Evolutionary conservation across 2,329 filamentous ascomycete species (phyloP).

Genomic region (Phyllosticta citriasiana): DNA sequence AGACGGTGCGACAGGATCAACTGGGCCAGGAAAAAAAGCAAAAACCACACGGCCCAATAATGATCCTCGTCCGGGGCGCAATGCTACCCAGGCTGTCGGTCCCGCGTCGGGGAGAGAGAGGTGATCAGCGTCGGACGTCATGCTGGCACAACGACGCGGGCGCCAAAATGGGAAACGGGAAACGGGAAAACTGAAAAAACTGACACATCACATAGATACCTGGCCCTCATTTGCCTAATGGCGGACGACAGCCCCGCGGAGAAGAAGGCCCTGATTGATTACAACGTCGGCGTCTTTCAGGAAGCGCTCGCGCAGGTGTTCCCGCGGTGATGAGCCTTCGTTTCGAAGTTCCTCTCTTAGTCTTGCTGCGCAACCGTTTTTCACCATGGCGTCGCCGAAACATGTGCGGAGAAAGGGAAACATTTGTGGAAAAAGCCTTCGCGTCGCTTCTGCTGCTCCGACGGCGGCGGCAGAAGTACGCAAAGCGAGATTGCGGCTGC

Average conservation of each 20-base stretch:
- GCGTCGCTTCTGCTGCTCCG: too few species aligned
- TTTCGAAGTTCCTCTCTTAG: too few species aligned
- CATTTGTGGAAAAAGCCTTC: too few species aligned
- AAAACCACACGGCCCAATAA: not conserved
- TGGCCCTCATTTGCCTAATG: slow-evolving; percentile 79
- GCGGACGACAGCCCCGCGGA: slow-evolving; percentile 71
- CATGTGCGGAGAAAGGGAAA: too few species aligned
- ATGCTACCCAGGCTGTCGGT: not conserved
- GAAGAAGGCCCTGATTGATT: slow-evolving; percentile 74
- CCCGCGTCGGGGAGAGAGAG: not conserved
- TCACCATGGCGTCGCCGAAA: too few species aligned
- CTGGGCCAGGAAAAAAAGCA: not conserved
- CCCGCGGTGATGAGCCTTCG: slow-evolving; percentile 28
- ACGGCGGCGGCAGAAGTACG: too few species aligned
- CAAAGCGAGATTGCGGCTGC: too few species aligned
- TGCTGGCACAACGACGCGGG: not conserved
- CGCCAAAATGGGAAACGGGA: not conserved
- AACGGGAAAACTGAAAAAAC: not conserved
- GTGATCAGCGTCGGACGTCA: not conserved
- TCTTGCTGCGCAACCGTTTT: not conserved
- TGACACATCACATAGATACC: slow-evolving; percentile 43
- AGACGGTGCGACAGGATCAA: not conserved
- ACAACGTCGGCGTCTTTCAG: slow-evolving; percentile 77
- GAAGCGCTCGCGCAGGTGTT: slow-evolving; percentile 73
- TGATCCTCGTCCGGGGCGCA: not conserved